phyloP scores from a whole-genome alignment of 2,329 filamentous ascomycete species.

The Cadophora sp. region DNA sequence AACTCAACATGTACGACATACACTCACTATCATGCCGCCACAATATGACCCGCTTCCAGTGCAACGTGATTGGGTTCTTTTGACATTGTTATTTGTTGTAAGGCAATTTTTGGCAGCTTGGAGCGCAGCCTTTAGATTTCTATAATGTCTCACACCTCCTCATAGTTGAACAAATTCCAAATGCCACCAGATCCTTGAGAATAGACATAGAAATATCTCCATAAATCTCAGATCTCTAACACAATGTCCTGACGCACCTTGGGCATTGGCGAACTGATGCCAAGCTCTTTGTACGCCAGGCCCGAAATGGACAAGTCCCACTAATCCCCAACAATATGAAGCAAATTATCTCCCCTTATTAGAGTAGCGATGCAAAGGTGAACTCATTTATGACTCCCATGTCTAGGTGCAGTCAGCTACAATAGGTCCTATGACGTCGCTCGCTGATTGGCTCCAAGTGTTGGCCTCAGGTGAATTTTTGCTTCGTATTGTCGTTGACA shows the following conservation, averaged over 20 bases:
- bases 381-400: neutral
- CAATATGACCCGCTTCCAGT: neutral
- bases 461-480: neutral
- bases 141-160: too few species aligned
- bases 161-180: too few species aligned
- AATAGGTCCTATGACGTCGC: neutral
- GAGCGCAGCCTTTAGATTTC: too few species aligned
- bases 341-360: neutral
- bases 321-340: neutral
- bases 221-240: too few species aligned
- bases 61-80: too few species aligned
- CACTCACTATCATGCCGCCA: neutral
- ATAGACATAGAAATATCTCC: too few species aligned
- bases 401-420: neutral
- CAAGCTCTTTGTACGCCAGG: neutral
- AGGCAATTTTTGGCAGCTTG: too few species aligned
- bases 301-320: neutral
- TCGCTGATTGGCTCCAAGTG: neutral
- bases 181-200: too few species aligned
- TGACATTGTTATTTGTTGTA: too few species aligned
- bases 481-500: neutral
- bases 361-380: neutral
- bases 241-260: too few species aligned
- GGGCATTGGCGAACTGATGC: neutral
- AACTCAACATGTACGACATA: constrained; percentile 5